Conservation (phyloP, 148 eudicot species). For the Polygonum maritimum region DNA sequence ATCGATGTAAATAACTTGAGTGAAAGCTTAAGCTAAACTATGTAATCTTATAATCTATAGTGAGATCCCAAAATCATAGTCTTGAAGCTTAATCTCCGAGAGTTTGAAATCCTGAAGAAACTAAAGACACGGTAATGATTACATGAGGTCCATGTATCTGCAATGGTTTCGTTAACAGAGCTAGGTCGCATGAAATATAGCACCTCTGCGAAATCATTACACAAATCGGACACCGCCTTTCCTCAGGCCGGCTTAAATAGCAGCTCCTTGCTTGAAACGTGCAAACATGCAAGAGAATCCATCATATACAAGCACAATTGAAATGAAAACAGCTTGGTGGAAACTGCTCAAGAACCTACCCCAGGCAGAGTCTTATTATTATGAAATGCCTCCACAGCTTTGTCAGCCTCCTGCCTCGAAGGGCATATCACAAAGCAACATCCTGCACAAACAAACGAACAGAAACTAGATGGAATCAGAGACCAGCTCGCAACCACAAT, state of each 20-base stretch:
- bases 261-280: neutral
- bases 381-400: conserved; percentile 69
- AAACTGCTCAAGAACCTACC: conserved; percentile 30
- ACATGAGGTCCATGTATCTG: neutral
- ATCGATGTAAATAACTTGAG: neutral
- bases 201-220: neutral
- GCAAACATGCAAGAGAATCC: neutral
- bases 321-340: neutral
- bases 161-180: neutral
- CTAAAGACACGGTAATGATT: neutral
- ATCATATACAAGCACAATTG: neutral
- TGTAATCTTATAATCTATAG: neutral
- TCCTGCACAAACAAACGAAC: conserved; percentile 29
- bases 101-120: neutral
- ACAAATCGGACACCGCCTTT: neutral
- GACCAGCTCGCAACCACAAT: neutral
- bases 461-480: neutral
- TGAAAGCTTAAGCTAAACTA: neutral
- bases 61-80: neutral
- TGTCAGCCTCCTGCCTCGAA: conserved; percentile 86
- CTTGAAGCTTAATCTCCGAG: neutral
- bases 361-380: conserved; percentile 90
- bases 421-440: conserved; percentile 94
- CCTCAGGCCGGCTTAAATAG: neutral
- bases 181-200: neutral